Percentiles rank a stretch among this genome's conserved stretches.
These are phyloP conservation scores for Crithidia acanthocephali DNA, from an alignment of 208 protist species.

Conservation along the genomic window DNA sequence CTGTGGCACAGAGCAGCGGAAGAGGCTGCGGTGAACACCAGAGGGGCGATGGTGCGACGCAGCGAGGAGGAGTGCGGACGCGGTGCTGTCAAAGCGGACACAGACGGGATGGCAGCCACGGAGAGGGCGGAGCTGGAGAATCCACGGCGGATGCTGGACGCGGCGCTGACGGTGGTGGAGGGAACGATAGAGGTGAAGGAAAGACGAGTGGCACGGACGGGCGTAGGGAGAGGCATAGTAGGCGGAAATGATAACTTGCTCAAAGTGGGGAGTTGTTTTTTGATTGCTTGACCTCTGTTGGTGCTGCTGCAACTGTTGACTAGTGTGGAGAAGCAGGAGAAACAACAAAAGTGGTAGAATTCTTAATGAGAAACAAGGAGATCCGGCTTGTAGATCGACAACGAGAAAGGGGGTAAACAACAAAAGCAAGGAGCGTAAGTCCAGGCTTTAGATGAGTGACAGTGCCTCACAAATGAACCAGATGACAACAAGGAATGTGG, in stretches of 20 bases:
- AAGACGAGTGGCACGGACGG: not conserved
- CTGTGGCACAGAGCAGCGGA: conserved; percentile 4
- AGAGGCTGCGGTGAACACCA: no score
- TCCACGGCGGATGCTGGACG: not conserved
- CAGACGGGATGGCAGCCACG: no score
- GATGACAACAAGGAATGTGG: not conserved
- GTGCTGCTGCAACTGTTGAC: not conserved
- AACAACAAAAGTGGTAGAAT: no score
- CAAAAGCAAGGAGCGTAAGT: no score
- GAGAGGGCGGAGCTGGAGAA: not conserved
- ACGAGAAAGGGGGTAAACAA: no score
- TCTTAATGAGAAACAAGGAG: no score
- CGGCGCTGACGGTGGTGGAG: not conserved
- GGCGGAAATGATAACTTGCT: not conserved
- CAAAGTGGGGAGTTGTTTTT: no score
- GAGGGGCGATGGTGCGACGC: not conserved
- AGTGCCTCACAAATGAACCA: not conserved
- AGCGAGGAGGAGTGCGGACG: not conserved
- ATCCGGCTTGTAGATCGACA: no score
- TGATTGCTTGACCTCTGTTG: not conserved
- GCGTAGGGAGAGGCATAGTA: conserved; percentile 6
- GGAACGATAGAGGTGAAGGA: not conserved
- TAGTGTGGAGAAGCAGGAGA: no score
- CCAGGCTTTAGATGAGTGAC: no score
- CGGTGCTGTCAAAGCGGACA: not conserved